These are phyloP conservation scores for Polysphondylium violaceum DNA, from an alignment of 78 protist genomes.

Conservation along the genomic window DNA sequence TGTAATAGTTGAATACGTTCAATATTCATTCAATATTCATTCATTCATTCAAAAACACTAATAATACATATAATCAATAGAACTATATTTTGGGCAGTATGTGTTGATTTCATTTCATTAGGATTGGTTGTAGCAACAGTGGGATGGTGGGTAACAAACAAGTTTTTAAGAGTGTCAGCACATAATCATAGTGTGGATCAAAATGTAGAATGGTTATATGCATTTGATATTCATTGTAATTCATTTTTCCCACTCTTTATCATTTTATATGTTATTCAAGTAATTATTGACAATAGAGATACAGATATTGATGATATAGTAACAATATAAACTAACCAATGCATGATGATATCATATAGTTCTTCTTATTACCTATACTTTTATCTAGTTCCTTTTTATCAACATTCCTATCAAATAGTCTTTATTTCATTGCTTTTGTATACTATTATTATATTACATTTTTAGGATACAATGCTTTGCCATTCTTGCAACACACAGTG, in stretches of 20 bases:
- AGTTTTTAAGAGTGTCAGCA: conserved; percentile 54
- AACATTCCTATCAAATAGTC: conserved; percentile 79
- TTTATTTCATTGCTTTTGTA: conserved; percentile 85
- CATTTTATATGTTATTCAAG: conserved; percentile 88
- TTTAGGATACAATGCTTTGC: conserved; percentile 92
- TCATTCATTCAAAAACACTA: too few species aligned
- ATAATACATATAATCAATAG: too few species aligned
- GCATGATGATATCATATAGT: neutral
- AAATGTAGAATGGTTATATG: conserved; percentile 95
- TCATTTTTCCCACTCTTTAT: conserved; percentile 92
- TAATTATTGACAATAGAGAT: conserved; percentile 10
- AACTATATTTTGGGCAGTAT: conserved; percentile 82
- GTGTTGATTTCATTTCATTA: conserved; percentile 85
- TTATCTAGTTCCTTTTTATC: conserved; percentile 67
- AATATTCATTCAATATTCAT: too few species aligned
- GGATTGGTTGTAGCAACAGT: conserved; percentile 83
- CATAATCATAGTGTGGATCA: conserved; percentile 85
- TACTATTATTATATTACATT: conserved; percentile 95
- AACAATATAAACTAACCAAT: neutral
- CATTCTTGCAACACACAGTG: conserved; percentile 84
- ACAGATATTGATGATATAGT: neutral
- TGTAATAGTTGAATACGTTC: neutral
- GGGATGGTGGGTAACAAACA: conserved; percentile 85
- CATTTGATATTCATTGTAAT: conserved; percentile 98
- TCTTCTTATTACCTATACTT: conserved; percentile 84